Base-by-base conservation (phyloP, 1,139 yeast species). In the Saccharomyces hybrid region DNA sequence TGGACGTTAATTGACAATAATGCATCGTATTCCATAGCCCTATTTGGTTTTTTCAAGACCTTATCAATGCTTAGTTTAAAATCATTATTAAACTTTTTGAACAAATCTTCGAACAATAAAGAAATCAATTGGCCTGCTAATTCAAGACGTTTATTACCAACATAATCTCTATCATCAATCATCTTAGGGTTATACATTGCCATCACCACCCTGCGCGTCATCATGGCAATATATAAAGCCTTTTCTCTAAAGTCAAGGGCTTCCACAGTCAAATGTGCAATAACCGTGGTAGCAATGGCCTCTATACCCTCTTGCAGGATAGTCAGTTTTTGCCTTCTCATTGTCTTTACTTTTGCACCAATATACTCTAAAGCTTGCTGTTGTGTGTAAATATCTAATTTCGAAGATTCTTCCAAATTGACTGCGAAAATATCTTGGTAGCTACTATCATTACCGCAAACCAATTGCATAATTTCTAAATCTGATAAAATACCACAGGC, bases 131-230 rank as follows among this genome's bases (percentile, higher is more conserved):
- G 99, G 56, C 99, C 99, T 1, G 99, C 99, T 70, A 95, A 78
- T 75, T 93, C 99, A 65, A 93, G 78, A 73, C 99, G 86, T 73
- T 93, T 93, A 74, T 93, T 93, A 76, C 99, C 99, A 48, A 95
- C 99, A 67, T 93, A 93, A 75, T 95, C 99, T 73, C 99, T 82
- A 72, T 95, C 99, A 67, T 93, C 99, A 31, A 95, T 97, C 87
- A 90, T 85, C 63, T 85, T 84, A 4, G 98, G 96, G 68, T 93
- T 88, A 61, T 88, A 85, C 85, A 93, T 89, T 4, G 99, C 90
- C 95, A 89, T 88, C 30, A 93, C 79, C 3, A 93, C 98, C 66
- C 98, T 81, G 70, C 99, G 81, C 1, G 99, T 88, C 99, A 95
- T 93, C 72, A 89, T 84, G 6, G 98, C 97, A 62, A 93, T 84